phyloP scores from a whole-genome alignment of 2,329 filamentous ascomycete genomes.

The Diaporthe velutina region DNA sequence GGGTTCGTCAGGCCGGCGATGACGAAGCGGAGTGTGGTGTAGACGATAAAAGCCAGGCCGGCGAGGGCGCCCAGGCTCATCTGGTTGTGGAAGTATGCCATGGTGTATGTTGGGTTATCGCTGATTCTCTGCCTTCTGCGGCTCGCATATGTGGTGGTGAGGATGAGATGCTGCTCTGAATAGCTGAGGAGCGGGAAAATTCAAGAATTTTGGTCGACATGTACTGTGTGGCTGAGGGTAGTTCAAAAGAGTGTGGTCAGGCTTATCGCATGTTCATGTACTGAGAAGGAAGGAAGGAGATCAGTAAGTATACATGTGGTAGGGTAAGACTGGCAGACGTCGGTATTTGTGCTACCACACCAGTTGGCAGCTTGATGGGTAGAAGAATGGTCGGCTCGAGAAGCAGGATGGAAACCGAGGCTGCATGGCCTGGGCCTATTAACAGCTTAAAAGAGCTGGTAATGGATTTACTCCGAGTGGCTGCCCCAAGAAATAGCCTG shows the following conservation, averaged over 20 bases:
- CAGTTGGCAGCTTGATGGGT: background rate
- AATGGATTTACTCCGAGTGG: slow-evolving; percentile 10
- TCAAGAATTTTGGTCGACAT: background rate
- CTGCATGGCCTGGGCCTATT: background rate
- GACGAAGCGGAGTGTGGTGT: background rate
- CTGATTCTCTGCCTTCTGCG: background rate
- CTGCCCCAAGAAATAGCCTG: background rate
- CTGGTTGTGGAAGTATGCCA: background rate
- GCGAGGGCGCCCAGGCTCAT: background rate
- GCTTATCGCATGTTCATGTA: background rate
- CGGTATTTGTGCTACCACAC: background rate
- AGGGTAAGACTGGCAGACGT: background rate
- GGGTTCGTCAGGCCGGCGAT: slow-evolving; percentile 27
- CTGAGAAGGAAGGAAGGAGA: background rate
- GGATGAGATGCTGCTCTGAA: background rate
- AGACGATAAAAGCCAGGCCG: background rate
- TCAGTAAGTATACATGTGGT: background rate
- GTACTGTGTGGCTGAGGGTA: no score
- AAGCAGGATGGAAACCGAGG: background rate
- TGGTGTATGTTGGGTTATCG: background rate
- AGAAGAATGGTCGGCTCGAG: background rate
- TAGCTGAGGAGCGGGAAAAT: background rate
- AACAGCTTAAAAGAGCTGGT: background rate
- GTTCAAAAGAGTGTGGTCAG: background rate
- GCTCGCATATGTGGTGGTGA: background rate